These are phyloP conservation scores for Dryadomyces quercivorus DNA, from an alignment of 2,329 filamentous ascomycete genomes.

Conservation along the genomic window DNA sequence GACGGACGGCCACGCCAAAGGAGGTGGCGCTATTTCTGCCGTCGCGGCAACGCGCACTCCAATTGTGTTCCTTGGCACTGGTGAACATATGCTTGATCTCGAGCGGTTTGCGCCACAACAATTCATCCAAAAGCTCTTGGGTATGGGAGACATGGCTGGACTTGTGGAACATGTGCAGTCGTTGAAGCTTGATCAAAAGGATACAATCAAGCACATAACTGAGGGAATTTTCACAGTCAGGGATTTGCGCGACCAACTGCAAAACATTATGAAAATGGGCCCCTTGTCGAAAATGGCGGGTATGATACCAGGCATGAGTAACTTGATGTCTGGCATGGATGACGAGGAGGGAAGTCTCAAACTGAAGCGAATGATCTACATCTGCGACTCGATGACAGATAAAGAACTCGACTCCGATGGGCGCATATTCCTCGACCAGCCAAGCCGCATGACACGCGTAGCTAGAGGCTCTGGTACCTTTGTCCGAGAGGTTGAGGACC, in stretches of 20 bases:
- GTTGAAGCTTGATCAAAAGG: slow-evolving; percentile 91
- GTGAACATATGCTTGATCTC: slow-evolving; percentile 91
- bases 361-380: slow-evolving; percentile 96
- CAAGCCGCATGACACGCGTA: slow-evolving; percentile 82
- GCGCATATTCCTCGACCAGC: slow-evolving; percentile 86
- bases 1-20: slow-evolving; percentile 89
- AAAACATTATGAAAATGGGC: slow-evolving; percentile 99
- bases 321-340: slow-evolving; percentile 91
- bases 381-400: slow-evolving; percentile 95
- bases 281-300: slow-evolving; percentile 93
- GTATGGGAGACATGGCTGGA: slow-evolving; percentile 95
- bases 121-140: slow-evolving; percentile 86
- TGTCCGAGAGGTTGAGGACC: slow-evolving; percentile 86
- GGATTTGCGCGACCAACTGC: slow-evolving; percentile 86
- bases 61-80: slow-evolving; percentile 95
- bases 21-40: slow-evolving; percentile 93
- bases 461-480: slow-evolving; percentile 82
- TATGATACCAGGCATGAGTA: slow-evolving; percentile 93
- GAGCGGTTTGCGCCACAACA: slow-evolving; percentile 87
- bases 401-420: slow-evolving; percentile 94
- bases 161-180: slow-evolving; percentile 94
- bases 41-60: slow-evolving; percentile 93
- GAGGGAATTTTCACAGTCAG: slow-evolving; percentile 94
- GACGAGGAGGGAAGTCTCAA: slow-evolving; percentile 92
- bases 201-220: slow-evolving; percentile 97